Evolutionary conservation across 257 asterid species (phyloP).

Genomic region (Ocimum tenuiflorum): DNA sequence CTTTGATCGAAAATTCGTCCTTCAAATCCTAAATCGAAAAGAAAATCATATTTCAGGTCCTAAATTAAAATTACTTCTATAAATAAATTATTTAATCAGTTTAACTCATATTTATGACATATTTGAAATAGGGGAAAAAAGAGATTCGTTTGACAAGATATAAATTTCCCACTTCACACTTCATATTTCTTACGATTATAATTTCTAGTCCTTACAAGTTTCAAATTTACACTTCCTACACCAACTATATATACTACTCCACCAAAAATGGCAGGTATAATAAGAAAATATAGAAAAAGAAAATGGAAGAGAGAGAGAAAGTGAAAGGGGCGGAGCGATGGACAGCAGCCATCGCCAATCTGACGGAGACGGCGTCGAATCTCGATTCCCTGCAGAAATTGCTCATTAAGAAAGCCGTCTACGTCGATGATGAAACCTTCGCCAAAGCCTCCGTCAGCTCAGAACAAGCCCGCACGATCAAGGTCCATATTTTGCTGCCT

Average conservation of each 20-base stretch:
- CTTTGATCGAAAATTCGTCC: too few relatives aligned
- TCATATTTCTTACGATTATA: not conserved
- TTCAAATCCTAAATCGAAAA: too few relatives aligned
- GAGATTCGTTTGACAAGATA: too few relatives aligned
- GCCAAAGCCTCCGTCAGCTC: slow-evolving; percentile 74
- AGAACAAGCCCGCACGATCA: slow-evolving; percentile 86
- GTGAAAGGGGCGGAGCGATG: slow-evolving; percentile 75
- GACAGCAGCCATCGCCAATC: slow-evolving; percentile 81
- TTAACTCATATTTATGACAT: too few relatives aligned
- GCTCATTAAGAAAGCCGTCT: slow-evolving; percentile 68
- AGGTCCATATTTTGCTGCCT: slow-evolving; percentile 36
- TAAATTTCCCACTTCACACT: too few relatives aligned
- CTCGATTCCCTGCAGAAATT: slow-evolving; percentile 76
- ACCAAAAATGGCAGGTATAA: not conserved
- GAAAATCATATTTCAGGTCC: too few relatives aligned
- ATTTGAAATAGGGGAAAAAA: too few relatives aligned
- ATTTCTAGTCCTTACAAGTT: not conserved
- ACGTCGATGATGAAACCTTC: slow-evolving; percentile 84
- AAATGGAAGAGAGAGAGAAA: slow-evolving; percentile 44
- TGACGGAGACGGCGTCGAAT: slow-evolving; percentile 65
- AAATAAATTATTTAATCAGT: too few relatives aligned
- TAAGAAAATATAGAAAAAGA: not conserved
- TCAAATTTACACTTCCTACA: not conserved
- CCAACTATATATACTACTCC: not conserved
- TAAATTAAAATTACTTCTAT: too few relatives aligned